Percentiles rank a stretch among this genome's conserved stretches.
Evolutionary conservation across 129 eudicot genomes (phyloP).

Genomic region (Helianthus tuberosus): DNA sequence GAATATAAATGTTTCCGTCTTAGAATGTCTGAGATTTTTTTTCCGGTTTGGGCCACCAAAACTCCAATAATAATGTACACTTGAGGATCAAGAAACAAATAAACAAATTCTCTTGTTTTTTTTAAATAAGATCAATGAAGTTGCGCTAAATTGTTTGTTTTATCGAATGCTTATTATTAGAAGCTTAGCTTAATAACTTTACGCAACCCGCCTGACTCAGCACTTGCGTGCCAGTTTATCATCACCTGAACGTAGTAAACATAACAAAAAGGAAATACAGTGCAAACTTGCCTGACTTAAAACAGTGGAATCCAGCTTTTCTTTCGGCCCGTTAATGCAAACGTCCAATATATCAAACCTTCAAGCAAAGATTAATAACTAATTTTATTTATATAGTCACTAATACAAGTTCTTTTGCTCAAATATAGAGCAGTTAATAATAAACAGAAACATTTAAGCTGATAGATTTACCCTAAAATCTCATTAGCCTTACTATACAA

Average conservation of each 20-base stretch:
- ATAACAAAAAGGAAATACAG: conserved; percentile 14
- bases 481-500: conserved; percentile 82
- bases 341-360: conserved; percentile 95
- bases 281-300: conserved; percentile 71
- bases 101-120: too few relatives aligned
- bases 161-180: too few relatives aligned
- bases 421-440: background rate
- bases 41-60: too few relatives aligned
- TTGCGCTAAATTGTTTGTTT: too few relatives aligned
- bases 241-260: conserved; percentile 5
- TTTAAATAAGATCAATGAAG: too few relatives aligned
- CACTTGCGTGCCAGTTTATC: background rate
- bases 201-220: background rate
- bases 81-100: too few relatives aligned
- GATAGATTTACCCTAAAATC: conserved; percentile 51
- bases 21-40: too few relatives aligned
- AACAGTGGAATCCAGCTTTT: conserved; percentile 90
- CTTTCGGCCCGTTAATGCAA: conserved; percentile 92
- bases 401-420: background rate
- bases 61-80: too few relatives aligned
- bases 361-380: conserved; percentile 21
- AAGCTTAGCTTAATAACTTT: too few relatives aligned
- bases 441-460: background rate
- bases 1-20: too few relatives aligned
- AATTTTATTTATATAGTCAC: background rate